Conservation (phyloP, 495 filamentous ascomycete species). For the Opeltia flavorubescens region DNA sequence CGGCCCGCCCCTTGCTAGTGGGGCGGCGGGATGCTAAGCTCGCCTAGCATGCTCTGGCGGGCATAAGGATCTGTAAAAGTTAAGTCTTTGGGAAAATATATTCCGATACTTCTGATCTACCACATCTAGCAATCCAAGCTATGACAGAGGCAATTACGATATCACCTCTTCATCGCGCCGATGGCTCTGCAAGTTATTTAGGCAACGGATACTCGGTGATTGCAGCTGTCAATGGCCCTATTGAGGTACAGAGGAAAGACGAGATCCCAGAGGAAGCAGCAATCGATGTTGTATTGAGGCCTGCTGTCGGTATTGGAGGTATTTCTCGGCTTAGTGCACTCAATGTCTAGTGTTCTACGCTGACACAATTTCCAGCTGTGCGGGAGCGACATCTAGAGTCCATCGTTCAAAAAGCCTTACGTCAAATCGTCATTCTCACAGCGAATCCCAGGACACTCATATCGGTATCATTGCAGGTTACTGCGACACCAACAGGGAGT, state of each 20-base stretch:
- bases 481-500: constrained; percentile 39
- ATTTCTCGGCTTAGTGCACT: constrained; percentile 23
- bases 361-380: constrained; percentile 39
- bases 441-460: constrained; percentile 55
- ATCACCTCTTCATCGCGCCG: constrained; percentile 53
- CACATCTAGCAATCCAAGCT: too few relatives aligned
- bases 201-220: constrained; percentile 67
- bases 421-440: constrained; percentile 52
- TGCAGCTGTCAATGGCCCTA: constrained; percentile 79
- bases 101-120: not conserved
- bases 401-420: constrained; percentile 49
- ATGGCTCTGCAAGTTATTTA: constrained; percentile 78
- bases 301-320: constrained; percentile 74
- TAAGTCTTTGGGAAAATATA: too few relatives aligned
- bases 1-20: too few relatives aligned
- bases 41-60: too few relatives aligned
- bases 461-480: constrained; percentile 53
- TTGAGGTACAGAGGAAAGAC: constrained; percentile 77
- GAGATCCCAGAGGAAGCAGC: constrained; percentile 80
- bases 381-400: constrained; percentile 61
- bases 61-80: too few relatives aligned
- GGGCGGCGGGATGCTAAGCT: too few relatives aligned
- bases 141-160: constrained; percentile 14
- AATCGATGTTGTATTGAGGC: constrained; percentile 81
- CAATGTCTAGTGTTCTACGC: constrained; percentile 20